Evolutionary conservation across 2,329 filamentous ascomycete genomes (phyloP), one percentile per base, ranked within the genome.

Genomic region (Fusarium cyanostomum): DNA sequence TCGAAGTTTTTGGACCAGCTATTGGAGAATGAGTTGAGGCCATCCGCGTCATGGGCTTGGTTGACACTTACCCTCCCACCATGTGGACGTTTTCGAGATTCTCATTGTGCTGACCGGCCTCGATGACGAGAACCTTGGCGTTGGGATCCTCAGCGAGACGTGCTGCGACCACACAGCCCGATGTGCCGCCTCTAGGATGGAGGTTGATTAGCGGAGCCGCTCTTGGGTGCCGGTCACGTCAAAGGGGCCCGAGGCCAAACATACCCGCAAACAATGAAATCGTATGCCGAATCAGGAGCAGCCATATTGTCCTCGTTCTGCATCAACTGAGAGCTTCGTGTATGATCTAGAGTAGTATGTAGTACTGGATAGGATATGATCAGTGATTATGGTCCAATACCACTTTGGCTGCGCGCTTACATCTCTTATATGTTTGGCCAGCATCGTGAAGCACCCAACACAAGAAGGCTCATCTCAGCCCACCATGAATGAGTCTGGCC

Each of bases 51-150:
- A 15, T 11, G 13, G 9, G 9, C 6, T 5, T 5, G 9, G 12
- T 6, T 3, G 9, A 27, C 7, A 64, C 74, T 68, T 70, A 81
- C 74, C 80, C 82, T 52, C 82, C 82, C 6, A 77, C 76, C 82
- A 84, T 84, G 50, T 82, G 75, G 3, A 80, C 78, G 50, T 81
- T 83, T 39, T 83, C 81, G 0, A 84, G 71, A 31, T 82, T 66
- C 54, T 76, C 72, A 55, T 76, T 79, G 55, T 79, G 74, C 16
- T 74, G 67, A 8, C 76, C 76, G n/a, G 76, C 76, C 52, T 78
- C 76, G 24, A 78, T 71, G 10, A 78, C 65, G 1, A 77, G 70
- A 8, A 78, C 69, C 33, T 57, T 72, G 12, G 64, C 56, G 10
- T 68, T 55, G 1, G 71, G 63, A 34, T 72, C 64, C 59, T 78